A percentile compares a stretch with the other conserved stretches of the same genome.
These are phyloP conservation scores for Suhomyces panamericanus DNA, from an alignment of 1,139 yeast genomes.

Conservation along the genomic window DNA sequence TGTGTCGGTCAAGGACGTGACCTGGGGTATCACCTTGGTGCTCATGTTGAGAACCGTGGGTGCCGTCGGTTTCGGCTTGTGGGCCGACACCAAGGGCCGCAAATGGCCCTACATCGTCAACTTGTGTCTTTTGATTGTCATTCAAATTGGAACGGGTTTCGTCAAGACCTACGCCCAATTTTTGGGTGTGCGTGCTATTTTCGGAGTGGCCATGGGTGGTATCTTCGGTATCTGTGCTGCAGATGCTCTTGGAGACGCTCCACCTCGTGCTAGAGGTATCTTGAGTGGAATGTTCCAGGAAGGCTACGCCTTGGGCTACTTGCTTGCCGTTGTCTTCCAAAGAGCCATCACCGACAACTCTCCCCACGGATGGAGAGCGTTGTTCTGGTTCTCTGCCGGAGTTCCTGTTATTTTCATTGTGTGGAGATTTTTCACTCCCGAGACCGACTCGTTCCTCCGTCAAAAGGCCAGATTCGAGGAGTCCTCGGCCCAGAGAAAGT, in stretches of 20 bases:
- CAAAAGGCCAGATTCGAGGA: conserved; percentile 25
- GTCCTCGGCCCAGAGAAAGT: conserved; percentile 16
- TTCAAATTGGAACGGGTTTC: conserved; percentile 46
- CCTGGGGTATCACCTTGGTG: conserved; percentile 49
- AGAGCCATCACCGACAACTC: conserved; percentile 40
- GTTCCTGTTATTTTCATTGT: conserved; percentile 39
- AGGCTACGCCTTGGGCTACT: conserved; percentile 48
- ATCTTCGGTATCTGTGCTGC: conserved; percentile 41
- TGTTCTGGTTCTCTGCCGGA: conserved; percentile 47
- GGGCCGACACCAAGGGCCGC: conserved; percentile 41
- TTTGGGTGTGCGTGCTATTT: conserved; percentile 41
- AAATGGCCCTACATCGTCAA: conserved; percentile 41
- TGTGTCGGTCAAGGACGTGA: conserved; percentile 29
- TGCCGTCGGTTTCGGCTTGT: conserved; percentile 38
- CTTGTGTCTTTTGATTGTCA: conserved; percentile 30
- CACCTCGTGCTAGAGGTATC: conserved; percentile 39
- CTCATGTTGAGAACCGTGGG: conserved; percentile 48
- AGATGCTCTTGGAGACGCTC: conserved; percentile 42
- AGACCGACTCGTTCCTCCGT: conserved; percentile 36
- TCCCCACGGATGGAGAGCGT: conserved; percentile 38
- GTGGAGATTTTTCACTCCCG: conserved; percentile 40
- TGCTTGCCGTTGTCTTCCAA: conserved; percentile 44
- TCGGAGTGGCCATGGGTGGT: conserved; percentile 49
- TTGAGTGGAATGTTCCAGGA: conserved; percentile 44
- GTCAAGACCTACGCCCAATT: conserved; percentile 39